phyloP scores from a whole-genome alignment of 1,284 basidiomycete genomes.

The Rhodotorula glutinis region DNA sequence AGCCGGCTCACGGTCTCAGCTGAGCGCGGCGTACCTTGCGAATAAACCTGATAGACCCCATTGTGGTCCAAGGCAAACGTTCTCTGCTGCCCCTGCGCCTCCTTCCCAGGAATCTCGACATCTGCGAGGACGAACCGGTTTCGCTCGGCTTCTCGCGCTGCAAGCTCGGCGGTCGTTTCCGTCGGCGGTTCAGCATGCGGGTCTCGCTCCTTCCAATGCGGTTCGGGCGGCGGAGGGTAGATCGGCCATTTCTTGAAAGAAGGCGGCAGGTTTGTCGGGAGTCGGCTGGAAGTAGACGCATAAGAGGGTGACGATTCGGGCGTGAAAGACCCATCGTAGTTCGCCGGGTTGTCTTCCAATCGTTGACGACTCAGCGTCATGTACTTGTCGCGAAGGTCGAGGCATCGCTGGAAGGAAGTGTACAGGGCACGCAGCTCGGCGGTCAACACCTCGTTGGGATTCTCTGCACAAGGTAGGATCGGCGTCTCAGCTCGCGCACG shows the following conservation, averaged over 20 bases:
- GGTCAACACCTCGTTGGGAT: slow-evolving; percentile 42
- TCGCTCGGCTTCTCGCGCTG: slow-evolving; percentile 54
- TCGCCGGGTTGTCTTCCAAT: slow-evolving; percentile 81
- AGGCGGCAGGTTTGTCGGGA: slow-evolving; percentile 7
- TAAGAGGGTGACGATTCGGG: slow-evolving; percentile 17
- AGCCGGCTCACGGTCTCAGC: background rate
- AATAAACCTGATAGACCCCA: slow-evolving; percentile 82
- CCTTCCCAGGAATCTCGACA: slow-evolving; percentile 59
- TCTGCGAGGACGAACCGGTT: slow-evolving; percentile 62
- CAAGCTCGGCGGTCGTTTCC: slow-evolving; percentile 56
- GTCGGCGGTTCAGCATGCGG: slow-evolving; percentile 25
- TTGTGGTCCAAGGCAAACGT: slow-evolving; percentile 73
- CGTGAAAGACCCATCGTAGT: slow-evolving; percentile 64
- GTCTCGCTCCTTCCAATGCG: slow-evolving; percentile 69
- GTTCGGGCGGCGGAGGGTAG: slow-evolving; percentile 83
- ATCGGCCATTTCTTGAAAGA: slow-evolving; percentile 68
- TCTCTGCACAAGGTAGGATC: slow-evolving; percentile 6
- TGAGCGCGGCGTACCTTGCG: slow-evolving; percentile 35
- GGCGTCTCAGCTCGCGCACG: too few relatives aligned
- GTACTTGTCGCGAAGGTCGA: slow-evolving; percentile 88
- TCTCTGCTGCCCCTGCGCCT: slow-evolving; percentile 50
- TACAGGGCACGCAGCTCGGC: slow-evolving; percentile 47
- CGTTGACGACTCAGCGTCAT: slow-evolving; percentile 77
- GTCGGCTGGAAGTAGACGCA: slow-evolving; percentile 21
- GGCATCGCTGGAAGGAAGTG: slow-evolving; percentile 66